phyloP scores from a whole-genome alignment of 169 alveolate genomes.

The Cryptosporidium tyzzeri region DNA sequence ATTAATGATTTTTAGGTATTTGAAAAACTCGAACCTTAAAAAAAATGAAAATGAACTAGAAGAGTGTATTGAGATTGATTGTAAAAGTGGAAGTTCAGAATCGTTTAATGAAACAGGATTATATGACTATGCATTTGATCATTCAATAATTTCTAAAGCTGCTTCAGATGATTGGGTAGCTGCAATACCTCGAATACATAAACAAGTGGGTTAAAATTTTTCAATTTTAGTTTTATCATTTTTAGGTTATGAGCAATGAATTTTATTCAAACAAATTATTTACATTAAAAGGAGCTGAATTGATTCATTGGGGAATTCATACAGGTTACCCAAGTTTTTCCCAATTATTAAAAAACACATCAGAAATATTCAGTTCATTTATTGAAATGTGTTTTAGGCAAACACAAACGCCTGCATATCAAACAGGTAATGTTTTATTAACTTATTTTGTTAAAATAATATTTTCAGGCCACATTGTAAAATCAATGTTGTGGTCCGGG shows the following conservation, averaged over 20 bases:
- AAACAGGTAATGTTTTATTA: conserved; percentile 14
- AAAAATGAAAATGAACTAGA: not conserved
- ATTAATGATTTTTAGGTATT: not conserved
- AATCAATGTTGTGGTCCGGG: conserved; percentile 79
- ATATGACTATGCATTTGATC: conserved; percentile 18
- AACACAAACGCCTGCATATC: conserved; percentile 59
- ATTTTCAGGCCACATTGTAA: conserved; percentile 15
- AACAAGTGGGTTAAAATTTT: conserved; percentile 8
- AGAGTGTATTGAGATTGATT: conserved; percentile 19
- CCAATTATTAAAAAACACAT: conserved; percentile 3
- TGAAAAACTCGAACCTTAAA: not conserved
- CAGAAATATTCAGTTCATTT: not conserved
- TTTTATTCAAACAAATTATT: conserved; percentile 18
- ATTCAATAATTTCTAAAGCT: conserved; percentile 45
- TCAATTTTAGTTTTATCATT: not conserved
- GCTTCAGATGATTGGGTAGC: conserved; percentile 70
- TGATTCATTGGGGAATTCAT: conserved; percentile 15
- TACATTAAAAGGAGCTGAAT: conserved; percentile 5
- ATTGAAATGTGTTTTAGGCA: conserved; percentile 17
- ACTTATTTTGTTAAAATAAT: not conserved
- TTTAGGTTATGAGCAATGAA: conserved; percentile 15
- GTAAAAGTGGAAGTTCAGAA: not conserved
- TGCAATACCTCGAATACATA: conserved; percentile 42
- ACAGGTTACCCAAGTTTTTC: conserved; percentile 13
- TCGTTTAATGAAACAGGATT: not conserved